phyloP scores from a whole-genome alignment of 345 rosid genomes.

The Erysimum cheiranthoides region DNA sequence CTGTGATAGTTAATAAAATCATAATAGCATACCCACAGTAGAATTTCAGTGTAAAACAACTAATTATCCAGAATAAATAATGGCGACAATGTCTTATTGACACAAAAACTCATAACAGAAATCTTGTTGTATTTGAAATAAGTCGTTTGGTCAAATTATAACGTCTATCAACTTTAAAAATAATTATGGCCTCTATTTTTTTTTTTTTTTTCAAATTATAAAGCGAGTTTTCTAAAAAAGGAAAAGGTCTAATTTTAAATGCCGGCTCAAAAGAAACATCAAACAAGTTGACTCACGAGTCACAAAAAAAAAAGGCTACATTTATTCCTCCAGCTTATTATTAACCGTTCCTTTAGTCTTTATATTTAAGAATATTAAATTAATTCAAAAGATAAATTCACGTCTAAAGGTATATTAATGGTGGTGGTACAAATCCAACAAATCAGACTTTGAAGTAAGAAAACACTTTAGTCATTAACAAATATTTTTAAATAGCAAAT shows the following conservation, averaged over 20 bases:
- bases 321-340: slow-evolving; percentile 13
- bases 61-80: background rate
- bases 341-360: slow-evolving; percentile 9
- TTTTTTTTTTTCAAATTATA: slow-evolving; percentile 12
- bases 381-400: background rate
- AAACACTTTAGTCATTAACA: background rate
- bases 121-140: slow-evolving; percentile 1
- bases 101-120: background rate
- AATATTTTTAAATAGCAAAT: background rate
- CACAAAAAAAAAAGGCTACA: background rate
- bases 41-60: background rate
- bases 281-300: slow-evolving; percentile 38
- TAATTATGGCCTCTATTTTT: slow-evolving; percentile 8
- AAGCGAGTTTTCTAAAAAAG: slow-evolving; percentile 35
- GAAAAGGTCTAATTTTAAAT: slow-evolving; percentile 26
- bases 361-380: slow-evolving; percentile 5
- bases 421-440: slow-evolving; percentile 16
- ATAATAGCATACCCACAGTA: background rate
- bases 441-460: slow-evolving; percentile 9
- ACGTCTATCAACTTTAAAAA: slow-evolving; percentile 34
- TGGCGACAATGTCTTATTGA: background rate
- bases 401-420: background rate
- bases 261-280: slow-evolving; percentile 42
- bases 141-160: slow-evolving; percentile 32
- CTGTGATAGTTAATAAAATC: background rate